Conservation (phyloP, 139 green algal species). For the Closterium sp. region DNA sequence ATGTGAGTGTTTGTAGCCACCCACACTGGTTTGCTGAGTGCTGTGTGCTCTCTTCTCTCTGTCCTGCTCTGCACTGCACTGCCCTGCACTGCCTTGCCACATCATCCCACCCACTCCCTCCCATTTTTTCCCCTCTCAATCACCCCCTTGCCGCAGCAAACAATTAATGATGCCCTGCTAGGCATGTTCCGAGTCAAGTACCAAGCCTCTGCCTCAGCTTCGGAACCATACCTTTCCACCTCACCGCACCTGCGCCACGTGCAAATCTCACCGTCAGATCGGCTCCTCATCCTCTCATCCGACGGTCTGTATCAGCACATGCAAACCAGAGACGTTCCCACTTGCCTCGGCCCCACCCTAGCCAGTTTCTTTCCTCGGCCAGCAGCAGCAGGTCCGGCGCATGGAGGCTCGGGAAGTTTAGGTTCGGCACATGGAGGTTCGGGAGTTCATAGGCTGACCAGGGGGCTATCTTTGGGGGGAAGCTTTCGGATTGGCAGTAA, state of each 20-base stretch:
- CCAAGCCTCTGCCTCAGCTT: not conserved
- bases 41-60: too few species aligned
- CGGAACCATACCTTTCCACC: not conserved
- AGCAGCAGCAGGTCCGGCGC: not conserved
- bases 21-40: too few species aligned
- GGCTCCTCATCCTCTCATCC: not conserved
- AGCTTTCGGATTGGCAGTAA: not conserved
- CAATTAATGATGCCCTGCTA: too few species aligned
- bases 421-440: not conserved
- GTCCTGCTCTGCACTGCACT: too few species aligned
- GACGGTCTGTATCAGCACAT: not conserved
- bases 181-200: not conserved
- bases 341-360: not conserved
- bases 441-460: not conserved
- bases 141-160: too few species aligned
- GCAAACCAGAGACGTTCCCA: not conserved
- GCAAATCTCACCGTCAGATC: not conserved
- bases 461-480: not conserved
- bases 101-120: too few species aligned
- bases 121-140: too few species aligned
- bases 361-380: not conserved
- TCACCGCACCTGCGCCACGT: not conserved
- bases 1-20: too few species aligned
- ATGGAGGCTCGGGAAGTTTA: not conserved
- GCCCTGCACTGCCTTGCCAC: too few species aligned